A percentile compares a stretch with the other conserved stretches of the same genome.
These are phyloP conservation scores for Emydomyces testavorans DNA, from an alignment of 2,329 filamentous ascomycete genomes.

Conservation along the genomic window DNA sequence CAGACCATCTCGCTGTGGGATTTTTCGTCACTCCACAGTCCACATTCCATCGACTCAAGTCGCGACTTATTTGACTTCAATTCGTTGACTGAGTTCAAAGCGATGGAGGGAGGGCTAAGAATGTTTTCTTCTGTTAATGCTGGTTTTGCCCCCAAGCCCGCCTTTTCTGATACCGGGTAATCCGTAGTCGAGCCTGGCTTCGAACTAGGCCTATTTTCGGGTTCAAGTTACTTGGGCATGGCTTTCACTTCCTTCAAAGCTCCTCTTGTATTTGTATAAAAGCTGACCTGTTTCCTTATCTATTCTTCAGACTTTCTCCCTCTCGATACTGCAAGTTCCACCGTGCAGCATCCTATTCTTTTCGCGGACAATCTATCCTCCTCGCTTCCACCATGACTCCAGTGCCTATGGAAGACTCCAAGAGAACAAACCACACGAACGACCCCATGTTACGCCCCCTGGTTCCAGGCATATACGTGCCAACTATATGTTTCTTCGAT, in stretches of 20 bases:
- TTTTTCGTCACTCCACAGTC: not conserved
- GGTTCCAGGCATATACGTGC: conserved; percentile 15
- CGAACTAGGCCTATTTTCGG: not conserved
- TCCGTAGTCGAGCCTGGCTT: not conserved
- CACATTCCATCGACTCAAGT: too few relatives aligned
- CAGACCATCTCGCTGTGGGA: not conserved
- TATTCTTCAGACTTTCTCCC: too few relatives aligned
- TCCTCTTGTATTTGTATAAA: too few relatives aligned
- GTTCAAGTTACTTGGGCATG: too few relatives aligned
- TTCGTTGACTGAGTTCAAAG: not conserved
- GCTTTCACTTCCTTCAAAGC: not conserved
- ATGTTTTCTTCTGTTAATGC: not conserved
- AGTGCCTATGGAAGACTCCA: conserved; percentile 5
- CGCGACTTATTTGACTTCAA: not conserved
- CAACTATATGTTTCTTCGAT: conserved; percentile 75
- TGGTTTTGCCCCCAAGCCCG: not conserved
- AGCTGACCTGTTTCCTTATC: too few relatives aligned
- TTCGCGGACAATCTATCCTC: not conserved
- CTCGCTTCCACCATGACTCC: conserved; percentile 5
- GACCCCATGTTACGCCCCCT: conserved; percentile 8
- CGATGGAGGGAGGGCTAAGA: not conserved
- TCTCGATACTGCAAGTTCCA: too few relatives aligned
- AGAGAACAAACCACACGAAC: conserved; percentile 1
- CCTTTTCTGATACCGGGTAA: not conserved
- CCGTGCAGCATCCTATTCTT: too few relatives aligned